These are phyloP conservation scores for Yarrowia divulgata DNA, from an alignment of 805 yeast species.

Conservation along the genomic window DNA sequence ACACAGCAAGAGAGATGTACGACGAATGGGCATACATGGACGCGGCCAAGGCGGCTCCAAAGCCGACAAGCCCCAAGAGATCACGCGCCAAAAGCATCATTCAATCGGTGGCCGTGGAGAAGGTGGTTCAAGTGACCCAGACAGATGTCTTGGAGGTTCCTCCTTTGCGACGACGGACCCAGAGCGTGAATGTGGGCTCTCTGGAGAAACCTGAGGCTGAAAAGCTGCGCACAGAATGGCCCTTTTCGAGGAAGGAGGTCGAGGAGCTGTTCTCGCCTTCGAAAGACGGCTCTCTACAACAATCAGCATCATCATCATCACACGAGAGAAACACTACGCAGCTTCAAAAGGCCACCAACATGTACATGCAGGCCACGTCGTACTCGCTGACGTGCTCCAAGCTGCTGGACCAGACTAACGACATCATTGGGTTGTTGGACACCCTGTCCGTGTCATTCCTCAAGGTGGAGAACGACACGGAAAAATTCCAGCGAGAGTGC, in stretches of 20 bases:
- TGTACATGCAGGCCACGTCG: constrained; percentile 36
- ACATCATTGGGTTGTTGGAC: constrained; percentile 49
- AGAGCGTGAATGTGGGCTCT: not conserved
- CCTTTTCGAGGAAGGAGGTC: constrained; percentile 18
- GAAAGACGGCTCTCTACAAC: not conserved
- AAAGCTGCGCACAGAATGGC: constrained; percentile 34
- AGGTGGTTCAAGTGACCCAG: constrained; percentile 2
- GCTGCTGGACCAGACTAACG: constrained; percentile 34
- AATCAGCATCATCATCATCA: not conserved
- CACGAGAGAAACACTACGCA: not conserved
- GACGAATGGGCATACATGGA: constrained; percentile 50
- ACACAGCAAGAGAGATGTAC: constrained; percentile 43
- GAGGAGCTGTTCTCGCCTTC: constrained; percentile 1
- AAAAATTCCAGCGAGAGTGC: constrained; percentile 67
- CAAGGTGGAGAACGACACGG: constrained; percentile 66
- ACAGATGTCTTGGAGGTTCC: constrained; percentile 20
- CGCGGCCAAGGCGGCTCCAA: constrained; percentile 33
- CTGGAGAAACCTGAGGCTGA: not conserved
- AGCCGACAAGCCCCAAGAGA: constrained; percentile 19
- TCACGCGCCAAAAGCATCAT: constrained; percentile 37
- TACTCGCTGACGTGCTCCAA: constrained; percentile 35
- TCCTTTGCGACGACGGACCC: constrained; percentile 18
- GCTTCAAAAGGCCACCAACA: constrained; percentile 11
- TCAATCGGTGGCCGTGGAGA: constrained; percentile 38
- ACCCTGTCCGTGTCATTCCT: constrained; percentile 61